Conservation (phyloP, 805 yeast species). For the Monosporozyma unispora region DNA sequence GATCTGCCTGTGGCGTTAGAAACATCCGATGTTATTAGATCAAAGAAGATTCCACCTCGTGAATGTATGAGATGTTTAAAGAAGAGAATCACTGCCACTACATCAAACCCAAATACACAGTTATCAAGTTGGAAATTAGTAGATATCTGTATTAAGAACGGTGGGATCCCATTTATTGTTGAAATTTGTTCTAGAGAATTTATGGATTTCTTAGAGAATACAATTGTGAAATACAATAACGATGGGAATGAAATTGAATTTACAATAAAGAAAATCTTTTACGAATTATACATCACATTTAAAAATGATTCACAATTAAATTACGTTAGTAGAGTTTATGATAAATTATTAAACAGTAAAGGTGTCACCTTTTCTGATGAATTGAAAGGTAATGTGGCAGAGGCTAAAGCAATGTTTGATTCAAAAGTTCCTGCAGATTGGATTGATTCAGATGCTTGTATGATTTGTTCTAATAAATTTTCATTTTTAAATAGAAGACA, state of each 20-base stretch:
- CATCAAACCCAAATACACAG: constrained; percentile 68
- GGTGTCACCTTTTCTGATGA: constrained; percentile 58
- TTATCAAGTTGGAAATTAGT: constrained; percentile 64
- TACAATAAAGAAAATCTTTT: constrained; percentile 53
- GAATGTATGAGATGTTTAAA: constrained; percentile 82
- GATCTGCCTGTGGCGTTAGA: constrained; percentile 72
- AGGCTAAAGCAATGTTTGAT: constrained; percentile 51
- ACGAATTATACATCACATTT: constrained; percentile 71
- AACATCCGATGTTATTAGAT: constrained; percentile 76
- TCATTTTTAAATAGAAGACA: constrained; percentile 83
- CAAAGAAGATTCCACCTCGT: constrained; percentile 67
- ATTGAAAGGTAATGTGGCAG: constrained; percentile 8
- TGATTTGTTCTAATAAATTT: constrained; percentile 80
- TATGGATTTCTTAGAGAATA: constrained; percentile 59
- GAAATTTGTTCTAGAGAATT: constrained; percentile 82
- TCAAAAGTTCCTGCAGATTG: constrained; percentile 94
- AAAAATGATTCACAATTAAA: constrained; percentile 54
- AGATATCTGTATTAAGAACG: constrained; percentile 86
- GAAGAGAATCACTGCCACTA: constrained; percentile 52
- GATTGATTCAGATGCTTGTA: constrained; percentile 92
- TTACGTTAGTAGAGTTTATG: constrained; percentile 56
- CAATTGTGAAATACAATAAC: constrained; percentile 30
- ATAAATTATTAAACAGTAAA: constrained; percentile 43
- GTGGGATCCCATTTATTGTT: constrained; percentile 74
- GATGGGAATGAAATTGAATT: constrained; percentile 43